Percentiles rank a stretch among this genome's conserved stretches.
Conservation (phyloP, 1,284 basidiomycete species). For the Tilletia horrida region DNA sequence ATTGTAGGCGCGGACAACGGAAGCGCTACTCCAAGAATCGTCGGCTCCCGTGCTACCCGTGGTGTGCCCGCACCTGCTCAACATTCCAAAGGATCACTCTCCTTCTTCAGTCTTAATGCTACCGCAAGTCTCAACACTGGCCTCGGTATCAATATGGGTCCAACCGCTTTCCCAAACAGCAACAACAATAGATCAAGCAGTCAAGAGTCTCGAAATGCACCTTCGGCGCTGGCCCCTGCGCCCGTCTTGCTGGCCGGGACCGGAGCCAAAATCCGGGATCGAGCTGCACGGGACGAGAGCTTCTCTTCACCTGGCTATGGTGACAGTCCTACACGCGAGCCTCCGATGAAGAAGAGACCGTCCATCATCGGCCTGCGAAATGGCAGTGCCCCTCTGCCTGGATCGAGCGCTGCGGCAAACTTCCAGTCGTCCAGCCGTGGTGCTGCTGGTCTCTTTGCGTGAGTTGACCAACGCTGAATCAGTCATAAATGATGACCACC, state of each 20-base stretch:
- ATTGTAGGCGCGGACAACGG: slow-evolving; percentile 25
- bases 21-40: background rate
- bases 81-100: no score
- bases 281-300: slow-evolving; percentile 3
- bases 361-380: background rate
- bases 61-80: no score
- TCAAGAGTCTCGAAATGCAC: background rate
- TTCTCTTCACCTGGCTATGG: background rate
- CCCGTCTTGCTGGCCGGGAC: background rate
- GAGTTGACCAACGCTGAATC: background rate
- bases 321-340: slow-evolving; percentile 42
- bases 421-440: background rate
- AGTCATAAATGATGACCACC: background rate
- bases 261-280: background rate
- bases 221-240: background rate
- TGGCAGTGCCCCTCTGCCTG: slow-evolving; percentile 2
- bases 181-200: background rate
- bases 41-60: background rate
- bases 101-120: no score
- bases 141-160: background rate
- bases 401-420: no score
- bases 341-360: slow-evolving; percentile 39
- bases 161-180: background rate
- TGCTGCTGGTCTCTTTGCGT: background rate
- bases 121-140: background rate